Evolutionary conservation across 352 stramenopile species (phyloP).

Genomic region (Elongisporangium undulatum): DNA sequence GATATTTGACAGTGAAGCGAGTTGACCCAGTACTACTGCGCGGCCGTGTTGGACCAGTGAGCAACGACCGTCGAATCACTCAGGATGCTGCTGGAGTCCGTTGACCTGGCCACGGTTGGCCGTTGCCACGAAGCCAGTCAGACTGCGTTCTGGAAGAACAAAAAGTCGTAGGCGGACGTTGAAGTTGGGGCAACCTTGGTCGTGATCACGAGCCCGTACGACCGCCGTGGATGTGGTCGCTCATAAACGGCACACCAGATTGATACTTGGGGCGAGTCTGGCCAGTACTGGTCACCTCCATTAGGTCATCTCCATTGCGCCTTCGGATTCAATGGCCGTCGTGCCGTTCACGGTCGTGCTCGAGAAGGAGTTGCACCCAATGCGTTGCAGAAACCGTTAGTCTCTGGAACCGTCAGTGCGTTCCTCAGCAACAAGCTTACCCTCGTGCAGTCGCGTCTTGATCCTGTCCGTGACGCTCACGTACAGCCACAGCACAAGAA

Average conservation of each 20-base stretch:
- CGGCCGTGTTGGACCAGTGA: conserved; percentile 24
- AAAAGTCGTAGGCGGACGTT: conserved; percentile 24
- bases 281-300: conserved; percentile 25
- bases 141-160: conserved; percentile 34
- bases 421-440: too few species aligned
- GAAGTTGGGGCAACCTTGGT: conserved; percentile 18
- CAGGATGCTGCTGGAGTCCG: conserved; percentile 20
- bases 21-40: conserved; percentile 43
- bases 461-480: too few species aligned
- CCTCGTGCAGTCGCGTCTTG: too few species aligned
- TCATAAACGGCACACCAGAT: conserved; percentile 34
- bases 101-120: conserved; percentile 23
- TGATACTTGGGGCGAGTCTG: conserved; percentile 38
- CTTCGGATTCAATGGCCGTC: conserved; percentile 32
- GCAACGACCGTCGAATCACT: conserved; percentile 23
- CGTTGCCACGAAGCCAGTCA: conserved; percentile 33
- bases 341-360: conserved; percentile 26
- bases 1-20: too few species aligned
- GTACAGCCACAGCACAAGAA: too few species aligned
- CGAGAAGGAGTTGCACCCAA: too few species aligned
- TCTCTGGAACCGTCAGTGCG: too few species aligned
- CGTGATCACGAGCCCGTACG: conserved; percentile 46
- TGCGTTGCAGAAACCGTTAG: too few species aligned
- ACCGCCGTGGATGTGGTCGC: conserved; percentile 35
- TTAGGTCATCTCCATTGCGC: too few species aligned